Evolutionary conservation across 179 eudicot species (phyloP).

Genomic region (Pouteria campechiana): DNA sequence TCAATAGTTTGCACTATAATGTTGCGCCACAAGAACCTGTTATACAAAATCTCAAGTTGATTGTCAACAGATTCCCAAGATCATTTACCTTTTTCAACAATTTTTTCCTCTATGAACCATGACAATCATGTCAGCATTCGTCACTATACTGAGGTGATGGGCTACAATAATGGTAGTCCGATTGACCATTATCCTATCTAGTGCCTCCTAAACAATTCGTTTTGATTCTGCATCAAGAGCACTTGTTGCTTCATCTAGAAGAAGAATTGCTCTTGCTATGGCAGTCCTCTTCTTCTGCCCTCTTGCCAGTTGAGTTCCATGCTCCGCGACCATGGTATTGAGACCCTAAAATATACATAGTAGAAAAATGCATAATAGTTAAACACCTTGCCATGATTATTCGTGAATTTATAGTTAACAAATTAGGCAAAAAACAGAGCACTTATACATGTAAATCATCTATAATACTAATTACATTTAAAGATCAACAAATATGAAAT

Average conservation of each 20-base stretch:
- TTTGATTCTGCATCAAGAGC: constrained; percentile 87
- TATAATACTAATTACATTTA: too few relatives aligned
- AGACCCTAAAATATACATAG: constrained; percentile 41
- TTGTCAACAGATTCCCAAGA: too few relatives aligned
- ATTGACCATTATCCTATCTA: constrained; percentile 62
- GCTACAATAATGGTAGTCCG: constrained; percentile 66
- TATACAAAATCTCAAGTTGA: too few relatives aligned
- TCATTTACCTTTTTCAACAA: constrained; percentile 72
- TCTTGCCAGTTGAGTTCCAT: constrained; percentile 67
- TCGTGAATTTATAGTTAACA: too few relatives aligned
- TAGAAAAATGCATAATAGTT: too few relatives aligned
- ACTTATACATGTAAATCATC: too few relatives aligned
- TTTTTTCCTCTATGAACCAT: constrained; percentile 61
- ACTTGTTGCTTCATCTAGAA: constrained; percentile 85
- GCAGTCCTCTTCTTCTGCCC: constrained; percentile 77
- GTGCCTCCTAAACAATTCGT: constrained; percentile 63
- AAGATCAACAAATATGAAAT: too few relatives aligned
- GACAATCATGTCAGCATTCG: constrained; percentile 57
- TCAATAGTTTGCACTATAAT: too few relatives aligned
- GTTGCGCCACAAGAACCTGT: too few relatives aligned
- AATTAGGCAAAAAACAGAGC: too few relatives aligned
- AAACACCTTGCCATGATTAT: too few relatives aligned
- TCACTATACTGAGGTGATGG: constrained; percentile 66
- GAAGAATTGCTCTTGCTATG: constrained; percentile 69
- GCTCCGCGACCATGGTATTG: constrained; percentile 69